These are phyloP conservation scores for Gremmenia infestans DNA, from an alignment of 2,329 filamentous ascomycete genomes.

Conservation along the genomic window DNA sequence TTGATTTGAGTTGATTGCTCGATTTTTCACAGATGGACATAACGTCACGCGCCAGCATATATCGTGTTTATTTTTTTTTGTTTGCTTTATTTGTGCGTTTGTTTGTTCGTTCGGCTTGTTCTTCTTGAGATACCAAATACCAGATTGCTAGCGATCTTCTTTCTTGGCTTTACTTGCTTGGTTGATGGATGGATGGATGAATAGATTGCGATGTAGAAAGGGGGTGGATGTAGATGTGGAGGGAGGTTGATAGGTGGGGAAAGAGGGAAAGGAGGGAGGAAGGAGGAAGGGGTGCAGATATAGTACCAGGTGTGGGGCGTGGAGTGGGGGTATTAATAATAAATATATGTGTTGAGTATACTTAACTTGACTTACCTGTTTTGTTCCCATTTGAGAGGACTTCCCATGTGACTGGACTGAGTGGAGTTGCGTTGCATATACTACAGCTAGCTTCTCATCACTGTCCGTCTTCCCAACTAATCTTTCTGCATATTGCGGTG, in stretches of 20 bases:
- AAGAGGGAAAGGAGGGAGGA: too few species aligned
- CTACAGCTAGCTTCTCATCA: too few species aligned
- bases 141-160: constrained; percentile 26
- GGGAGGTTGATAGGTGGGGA: background rate
- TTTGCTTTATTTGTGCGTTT: background rate
- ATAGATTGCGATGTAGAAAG: background rate
- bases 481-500: too few species aligned
- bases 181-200: background rate
- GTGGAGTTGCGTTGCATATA: too few species aligned
- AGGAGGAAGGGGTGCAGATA: too few species aligned
- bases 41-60: background rate
- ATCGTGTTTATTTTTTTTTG: background rate
- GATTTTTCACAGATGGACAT: background rate
- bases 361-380: too few species aligned
- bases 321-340: too few species aligned
- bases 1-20: background rate
- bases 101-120: background rate
- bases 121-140: constrained; percentile 23
- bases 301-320: too few species aligned
- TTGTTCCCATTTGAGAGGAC: too few species aligned
- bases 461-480: too few species aligned
- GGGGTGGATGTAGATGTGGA: background rate
- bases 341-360: too few species aligned
- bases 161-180: constrained; percentile 2
- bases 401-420: too few species aligned